Base-by-base conservation (phyloP, 2,329 filamentous ascomycete genomes). In the Paracoccidioides lutzii region DNA sequence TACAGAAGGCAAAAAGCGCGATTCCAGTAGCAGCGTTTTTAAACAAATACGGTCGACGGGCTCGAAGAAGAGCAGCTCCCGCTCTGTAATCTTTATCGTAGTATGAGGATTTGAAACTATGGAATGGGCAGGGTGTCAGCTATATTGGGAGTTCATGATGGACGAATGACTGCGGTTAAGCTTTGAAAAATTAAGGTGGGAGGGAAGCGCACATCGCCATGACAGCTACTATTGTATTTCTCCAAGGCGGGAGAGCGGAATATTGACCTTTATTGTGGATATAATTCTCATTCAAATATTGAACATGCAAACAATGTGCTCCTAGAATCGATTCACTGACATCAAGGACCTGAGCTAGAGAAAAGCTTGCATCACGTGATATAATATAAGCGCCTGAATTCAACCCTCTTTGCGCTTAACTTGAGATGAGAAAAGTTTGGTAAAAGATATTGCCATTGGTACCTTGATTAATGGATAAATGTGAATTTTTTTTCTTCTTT, bases 71-170 rank as follows among this genome's bases (percentile, higher is more conserved):
- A 55, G 94, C 88, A 51, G 90, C 85, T 59, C 88, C 87, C 72
- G 94, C 90, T 61, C 87, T 84, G 75, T 87, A 87, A 67, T 87
- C 80, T 68, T 84, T 83, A 74, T 95, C 88, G 78, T 97, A 98
- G 79, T 98, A 98, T 61, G 88, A 90, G 37, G 84, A 87, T 66
- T 83, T 84, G 67, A 83, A 74, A 59, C 80, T 82, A 59, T 46
- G 59, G 52, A 15, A 46, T 44, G 14, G 51, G 14, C 15, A 5
- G 46, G 4, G 51, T 32, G 43, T 28, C 33, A 44, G 44, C 46
- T 46, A n/a, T 15, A 43, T 45, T 56, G 41, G 56, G 57, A 44
- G 57, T 43, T 41, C 9, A 32, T 35, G 35, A 12, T 58, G 28
- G 30, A 9, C 22, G 14, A 33, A 32, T 4, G n/a, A 14, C 6